A percentile compares a stretch with the other conserved stretches of the same genome.
Evolutionary conservation across 257 asterid genomes (phyloP).

Genomic region (Solanum sitiens): DNA sequence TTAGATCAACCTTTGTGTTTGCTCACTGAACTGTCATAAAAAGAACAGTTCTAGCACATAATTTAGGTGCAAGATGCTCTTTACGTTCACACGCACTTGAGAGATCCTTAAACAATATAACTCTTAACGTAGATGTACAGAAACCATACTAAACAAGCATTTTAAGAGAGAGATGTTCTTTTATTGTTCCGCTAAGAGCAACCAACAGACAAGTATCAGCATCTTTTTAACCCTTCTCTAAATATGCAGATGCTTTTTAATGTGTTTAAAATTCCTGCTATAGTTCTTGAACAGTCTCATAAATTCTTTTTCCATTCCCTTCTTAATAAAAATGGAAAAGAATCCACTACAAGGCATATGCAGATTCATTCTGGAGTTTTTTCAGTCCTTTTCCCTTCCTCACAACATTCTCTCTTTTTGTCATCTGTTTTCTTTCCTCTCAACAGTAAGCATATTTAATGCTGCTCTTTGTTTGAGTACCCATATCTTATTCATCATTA

Average conservation of each 20-base stretch:
- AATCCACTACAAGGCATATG: background rate
- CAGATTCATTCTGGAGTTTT: background rate
- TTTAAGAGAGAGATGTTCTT: background rate
- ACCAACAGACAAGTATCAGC: background rate
- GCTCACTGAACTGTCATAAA: background rate
- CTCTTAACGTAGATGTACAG: background rate
- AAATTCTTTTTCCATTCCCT: background rate
- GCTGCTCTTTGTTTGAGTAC: background rate
- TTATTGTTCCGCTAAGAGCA: background rate
- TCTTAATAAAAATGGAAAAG: background rate
- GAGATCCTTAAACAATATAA: background rate
- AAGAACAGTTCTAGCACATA: background rate
- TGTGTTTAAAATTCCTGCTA: background rate
- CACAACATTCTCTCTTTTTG: background rate
- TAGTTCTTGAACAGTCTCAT: background rate
- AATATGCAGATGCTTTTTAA: background rate
- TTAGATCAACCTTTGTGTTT: background rate
- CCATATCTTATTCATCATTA: background rate
- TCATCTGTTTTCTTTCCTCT: background rate
- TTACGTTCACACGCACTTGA: background rate
- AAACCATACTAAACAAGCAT: background rate
- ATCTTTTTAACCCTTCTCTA: background rate
- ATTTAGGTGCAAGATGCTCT: background rate
- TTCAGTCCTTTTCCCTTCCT: background rate
- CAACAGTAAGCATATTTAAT: background rate